phyloP scores from a whole-genome alignment of 129 eudicot genomes.

The Centella asiatica region DNA sequence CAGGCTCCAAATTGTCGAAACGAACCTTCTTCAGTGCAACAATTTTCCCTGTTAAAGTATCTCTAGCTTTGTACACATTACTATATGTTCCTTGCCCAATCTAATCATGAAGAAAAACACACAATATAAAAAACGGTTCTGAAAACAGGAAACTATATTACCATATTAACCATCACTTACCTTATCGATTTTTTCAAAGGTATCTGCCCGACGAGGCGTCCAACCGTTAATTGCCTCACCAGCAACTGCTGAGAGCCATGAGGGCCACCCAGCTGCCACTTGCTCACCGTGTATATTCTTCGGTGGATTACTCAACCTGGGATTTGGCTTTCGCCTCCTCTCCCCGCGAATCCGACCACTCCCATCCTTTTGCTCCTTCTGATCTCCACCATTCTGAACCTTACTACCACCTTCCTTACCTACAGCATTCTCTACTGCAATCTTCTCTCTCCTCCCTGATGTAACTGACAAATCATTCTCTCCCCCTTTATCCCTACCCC shows the following conservation, averaged over 20 bases:
- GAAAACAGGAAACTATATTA: background rate
- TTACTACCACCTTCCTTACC: conserved; percentile 19
- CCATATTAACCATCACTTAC: conserved; percentile 22
- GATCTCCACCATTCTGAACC: conserved; percentile 41
- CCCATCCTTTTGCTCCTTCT: conserved; percentile 39
- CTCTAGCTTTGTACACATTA: conserved; percentile 90
- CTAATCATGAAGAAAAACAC: conserved; percentile 27
- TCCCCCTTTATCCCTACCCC: conserved; percentile 26
- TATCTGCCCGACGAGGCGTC: conserved; percentile 81
- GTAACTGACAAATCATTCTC: conserved; percentile 32
- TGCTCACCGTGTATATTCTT: conserved; percentile 75
- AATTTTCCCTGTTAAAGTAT: conserved; percentile 57
- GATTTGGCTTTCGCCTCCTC: conserved; percentile 61
- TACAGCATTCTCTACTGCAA: conserved; percentile 22
- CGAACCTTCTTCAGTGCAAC: conserved; percentile 84
- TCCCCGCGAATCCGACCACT: conserved; percentile 33
- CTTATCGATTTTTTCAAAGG: conserved; percentile 79
- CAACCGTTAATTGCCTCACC: conserved; percentile 87
- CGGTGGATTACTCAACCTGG: conserved; percentile 59
- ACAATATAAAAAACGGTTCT: background rate
- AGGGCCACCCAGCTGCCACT: conserved; percentile 93
- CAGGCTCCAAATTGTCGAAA: conserved; percentile 83
- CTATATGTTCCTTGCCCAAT: conserved; percentile 94
- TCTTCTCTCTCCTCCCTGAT: conserved; percentile 56
- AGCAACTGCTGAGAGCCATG: conserved; percentile 79